Evolutionary conservation across 352 stramenopile genomes (phyloP), one percentile per base, ranked within the genome.

Genomic region (Phytophthora sp.): DNA sequence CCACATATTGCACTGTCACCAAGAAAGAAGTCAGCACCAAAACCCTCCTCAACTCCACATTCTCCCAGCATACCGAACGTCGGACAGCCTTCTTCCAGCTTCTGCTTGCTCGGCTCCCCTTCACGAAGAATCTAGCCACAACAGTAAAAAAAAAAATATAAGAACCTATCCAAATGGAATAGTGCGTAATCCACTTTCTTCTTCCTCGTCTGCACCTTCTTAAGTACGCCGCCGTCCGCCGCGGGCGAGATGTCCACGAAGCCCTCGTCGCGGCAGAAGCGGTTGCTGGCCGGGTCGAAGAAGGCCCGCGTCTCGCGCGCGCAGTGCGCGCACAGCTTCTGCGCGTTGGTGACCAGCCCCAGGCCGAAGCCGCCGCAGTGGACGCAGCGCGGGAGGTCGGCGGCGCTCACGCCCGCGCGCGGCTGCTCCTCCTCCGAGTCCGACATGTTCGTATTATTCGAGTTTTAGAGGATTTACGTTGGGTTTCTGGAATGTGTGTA

Each of bases 161-260:
- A 20, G 9, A 6, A 20, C 5, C 10, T 26, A 39, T 43, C 28
- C 18, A 55, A 51, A 7, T 31, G n/a, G n/a, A 41, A 27, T 30
- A 32, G 12, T 48, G 6, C 26, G 39, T 37, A 53, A 21, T 35
- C 31, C 8, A 20, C 23, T 41, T 20, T 30, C 9, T 3, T 24
- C 17, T 21, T 20, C 10, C 34, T 24, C 39, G 27, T 37, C 31
- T 26, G 15, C 38, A 92, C 80, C 62, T 95, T 95, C 63, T 95
- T 95, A 2, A 95, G 60, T 11, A 95, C 79, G 9, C 82, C 79
- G 20, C 87, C 87, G 46, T 95, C 82, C 0, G 85, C 87, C 4
- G 69, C 62, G 1, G 82, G 83, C 9, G 87, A 89, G 51, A 95
- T 95, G 58, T 95, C 87, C 44, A 92, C 75, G 50, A 93, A 95